Evolutionary conservation across 208 protist genomes (phyloP).

Genomic region (Porcisia hertigi): DNA sequence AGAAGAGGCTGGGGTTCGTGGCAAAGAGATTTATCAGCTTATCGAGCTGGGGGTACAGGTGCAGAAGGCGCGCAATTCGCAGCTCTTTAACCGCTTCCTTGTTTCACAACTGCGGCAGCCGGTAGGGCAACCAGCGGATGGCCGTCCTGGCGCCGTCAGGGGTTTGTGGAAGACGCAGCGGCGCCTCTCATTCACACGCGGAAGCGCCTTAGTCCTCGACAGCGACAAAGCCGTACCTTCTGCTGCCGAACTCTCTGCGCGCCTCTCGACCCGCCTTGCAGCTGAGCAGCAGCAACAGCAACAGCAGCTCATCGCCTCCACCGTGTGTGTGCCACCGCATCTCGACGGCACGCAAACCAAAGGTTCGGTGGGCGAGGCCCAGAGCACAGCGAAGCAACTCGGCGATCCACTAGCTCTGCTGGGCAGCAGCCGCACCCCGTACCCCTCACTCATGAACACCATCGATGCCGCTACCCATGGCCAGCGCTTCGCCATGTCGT

Average conservation of each 20-base stretch:
- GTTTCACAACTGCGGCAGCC: slow-evolving; percentile 54
- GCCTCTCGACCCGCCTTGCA: slow-evolving; percentile 24
- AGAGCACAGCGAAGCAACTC: not conserved
- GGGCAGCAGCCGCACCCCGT: slow-evolving; percentile 27
- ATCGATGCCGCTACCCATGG: slow-evolving; percentile 16
- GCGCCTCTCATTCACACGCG: slow-evolving; percentile 18
- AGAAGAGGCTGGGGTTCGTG: slow-evolving; percentile 35
- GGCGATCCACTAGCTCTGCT: slow-evolving; percentile 1
- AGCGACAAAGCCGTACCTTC: not conserved
- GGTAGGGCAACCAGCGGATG: slow-evolving; percentile 24
- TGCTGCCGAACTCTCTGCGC: slow-evolving; percentile 18
- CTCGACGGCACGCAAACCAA: not conserved
- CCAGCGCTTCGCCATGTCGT: slow-evolving; percentile 7
- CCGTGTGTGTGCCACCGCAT: not conserved
- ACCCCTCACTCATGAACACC: slow-evolving; percentile 20
- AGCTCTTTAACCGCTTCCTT: slow-evolving; percentile 60
- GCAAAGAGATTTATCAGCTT: slow-evolving; percentile 49
- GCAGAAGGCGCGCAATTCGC: slow-evolving; percentile 33
- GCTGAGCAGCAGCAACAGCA: slow-evolving; percentile 22
- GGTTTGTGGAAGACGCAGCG: slow-evolving; percentile 35
- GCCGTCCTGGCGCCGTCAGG: slow-evolving; percentile 23
- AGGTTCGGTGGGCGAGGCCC: not conserved
- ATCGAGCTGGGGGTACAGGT: slow-evolving; percentile 39
- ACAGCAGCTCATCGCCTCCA: slow-evolving; percentile 22
- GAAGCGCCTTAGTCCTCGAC: not conserved